Evolutionary conservation across 2,329 filamentous ascomycete genomes (phyloP).

Genomic region (Didymella arachidicola): DNA sequence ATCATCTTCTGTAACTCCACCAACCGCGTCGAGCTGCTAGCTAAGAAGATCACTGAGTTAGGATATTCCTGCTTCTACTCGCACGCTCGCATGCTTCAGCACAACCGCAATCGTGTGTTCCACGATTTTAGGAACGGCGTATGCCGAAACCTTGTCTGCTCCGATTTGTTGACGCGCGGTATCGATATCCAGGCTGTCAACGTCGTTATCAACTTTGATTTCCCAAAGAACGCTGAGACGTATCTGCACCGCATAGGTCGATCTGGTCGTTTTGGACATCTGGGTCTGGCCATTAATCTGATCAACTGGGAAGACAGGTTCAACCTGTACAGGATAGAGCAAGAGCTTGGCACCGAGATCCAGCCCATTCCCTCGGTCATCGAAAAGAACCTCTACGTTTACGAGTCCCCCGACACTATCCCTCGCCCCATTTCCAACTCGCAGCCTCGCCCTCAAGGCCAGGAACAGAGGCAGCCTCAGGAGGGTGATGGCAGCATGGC

Average conservation of each 20-base stretch:
- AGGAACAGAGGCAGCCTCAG: constrained; percentile 32
- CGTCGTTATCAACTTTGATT: constrained; percentile 99
- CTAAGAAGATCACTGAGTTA: constrained; percentile 99
- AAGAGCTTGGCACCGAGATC: constrained; percentile 96
- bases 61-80: constrained; percentile 99
- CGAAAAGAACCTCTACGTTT: constrained; percentile 98
- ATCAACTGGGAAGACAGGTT: constrained; percentile 99
- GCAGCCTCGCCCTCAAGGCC: constrained; percentile 34
- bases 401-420: constrained; percentile 94
- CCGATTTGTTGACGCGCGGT: constrained; percentile 94
- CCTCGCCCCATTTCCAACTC: constrained; percentile 77
- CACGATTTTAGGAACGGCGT: constrained; percentile 99
- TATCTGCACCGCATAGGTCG: constrained; percentile 98
- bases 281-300: constrained; percentile 96
- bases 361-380: constrained; percentile 93
- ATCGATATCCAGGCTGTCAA: constrained; percentile 99
- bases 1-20: constrained; percentile 99
- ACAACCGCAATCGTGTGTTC: constrained; percentile 96
- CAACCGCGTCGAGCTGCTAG: constrained; percentile 94
- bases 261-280: constrained; percentile 94
- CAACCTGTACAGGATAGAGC: constrained; percentile 98
- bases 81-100: constrained; percentile 96
- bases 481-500: constrained; percentile 37
- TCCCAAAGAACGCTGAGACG: constrained; percentile 98
- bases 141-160: constrained; percentile 97